Percentiles rank a stretch among this genome's conserved stretches.
phyloP scores from a whole-genome alignment of 352 stramenopile genomes.

The Pythium sp. region DNA sequence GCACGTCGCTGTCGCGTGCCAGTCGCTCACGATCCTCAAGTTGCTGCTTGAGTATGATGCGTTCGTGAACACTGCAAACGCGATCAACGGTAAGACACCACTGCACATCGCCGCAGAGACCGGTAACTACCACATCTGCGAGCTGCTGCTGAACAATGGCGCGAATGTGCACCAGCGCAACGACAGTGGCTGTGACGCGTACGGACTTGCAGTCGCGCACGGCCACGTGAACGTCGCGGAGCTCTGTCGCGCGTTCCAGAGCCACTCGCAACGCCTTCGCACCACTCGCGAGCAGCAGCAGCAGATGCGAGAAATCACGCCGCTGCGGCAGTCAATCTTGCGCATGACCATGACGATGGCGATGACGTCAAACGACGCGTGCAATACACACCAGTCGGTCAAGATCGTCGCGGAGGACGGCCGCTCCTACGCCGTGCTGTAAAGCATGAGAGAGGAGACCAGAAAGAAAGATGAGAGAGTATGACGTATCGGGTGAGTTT shows the following conservation, averaged over 20 bases:
- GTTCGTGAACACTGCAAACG: constrained; percentile 45
- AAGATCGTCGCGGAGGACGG: constrained; percentile 19
- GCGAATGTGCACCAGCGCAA: constrained; percentile 20
- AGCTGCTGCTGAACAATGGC: constrained; percentile 34
- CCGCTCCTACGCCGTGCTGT: constrained; percentile 19
- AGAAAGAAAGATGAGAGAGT: background rate
- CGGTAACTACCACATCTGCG: constrained; percentile 47
- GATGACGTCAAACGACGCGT: constrained; percentile 16
- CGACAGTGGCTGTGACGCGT: constrained; percentile 14
- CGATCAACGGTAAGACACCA: constrained; percentile 49
- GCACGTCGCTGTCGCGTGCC: constrained; percentile 48
- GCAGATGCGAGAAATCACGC: constrained; percentile 10
- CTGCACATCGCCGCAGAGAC: constrained; percentile 55
- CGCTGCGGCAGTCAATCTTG: constrained; percentile 7
- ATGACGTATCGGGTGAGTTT: background rate
- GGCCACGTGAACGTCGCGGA: constrained; percentile 19
- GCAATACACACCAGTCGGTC: constrained; percentile 13
- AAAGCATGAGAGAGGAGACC: background rate
- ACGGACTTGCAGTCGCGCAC: constrained; percentile 12
- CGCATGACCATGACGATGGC: constrained; percentile 18
- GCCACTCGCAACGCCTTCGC: constrained; percentile 7
- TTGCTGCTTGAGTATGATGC: constrained; percentile 47
- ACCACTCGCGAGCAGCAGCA: constrained; percentile 14
- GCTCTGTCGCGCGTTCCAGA: constrained; percentile 19
- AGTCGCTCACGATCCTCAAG: constrained; percentile 33